Base-by-base conservation (phyloP, 352 stramenopile genomes). In the Globisporangium apiculatum region DNA sequence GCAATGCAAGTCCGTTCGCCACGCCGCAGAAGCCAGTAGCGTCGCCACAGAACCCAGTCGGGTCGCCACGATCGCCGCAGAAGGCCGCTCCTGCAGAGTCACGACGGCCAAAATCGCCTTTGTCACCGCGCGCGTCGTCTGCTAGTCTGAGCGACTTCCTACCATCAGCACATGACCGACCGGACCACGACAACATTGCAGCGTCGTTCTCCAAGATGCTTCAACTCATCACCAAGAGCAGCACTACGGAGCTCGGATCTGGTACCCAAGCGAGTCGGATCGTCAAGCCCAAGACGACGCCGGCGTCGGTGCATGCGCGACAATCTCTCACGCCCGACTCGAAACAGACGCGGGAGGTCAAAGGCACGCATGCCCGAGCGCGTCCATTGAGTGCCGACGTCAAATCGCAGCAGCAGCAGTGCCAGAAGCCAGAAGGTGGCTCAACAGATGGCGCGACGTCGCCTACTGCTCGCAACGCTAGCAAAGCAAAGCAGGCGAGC, bases 121-220 rank as follows among this genome's bases (percentile, higher is more conserved):
- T 40, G 36, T 4, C n/a, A 2, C 31, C 18, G 5, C 41, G 18
- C 31, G 7, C 24, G 15, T 5, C 38, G 12, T 11, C 18, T 12
- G 57, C 53, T 9, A 15, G 31, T 10, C 48, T 52, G 11, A 46
- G 24, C 17, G 48, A 53, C 5, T 51, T 54, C 17, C 37, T 63
- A 15, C 15, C 55, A 7, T 8, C 55, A 1, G 7, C 55, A 3
- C 36, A 41, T 5, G 14, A 17, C 11, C 24, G 35, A n/a, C 38
- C 57, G 3, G 49, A 61, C 9, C 12, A 65, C 42, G 51, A 69
- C n/a, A 57, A 61, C 7, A 68, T 69, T 5, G 31, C 67, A 4
- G 60, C 50, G 5, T 77, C 67, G 8, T 77, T 77, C 62, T 77
- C 67, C 1, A 63, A 65, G 18, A 61, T 77, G 5, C 57, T 77